Percentiles rank a stretch among this genome's conserved stretches.
Conservation (phyloP, 768 basidiomycete species). For the Trametes coccinea region DNA sequence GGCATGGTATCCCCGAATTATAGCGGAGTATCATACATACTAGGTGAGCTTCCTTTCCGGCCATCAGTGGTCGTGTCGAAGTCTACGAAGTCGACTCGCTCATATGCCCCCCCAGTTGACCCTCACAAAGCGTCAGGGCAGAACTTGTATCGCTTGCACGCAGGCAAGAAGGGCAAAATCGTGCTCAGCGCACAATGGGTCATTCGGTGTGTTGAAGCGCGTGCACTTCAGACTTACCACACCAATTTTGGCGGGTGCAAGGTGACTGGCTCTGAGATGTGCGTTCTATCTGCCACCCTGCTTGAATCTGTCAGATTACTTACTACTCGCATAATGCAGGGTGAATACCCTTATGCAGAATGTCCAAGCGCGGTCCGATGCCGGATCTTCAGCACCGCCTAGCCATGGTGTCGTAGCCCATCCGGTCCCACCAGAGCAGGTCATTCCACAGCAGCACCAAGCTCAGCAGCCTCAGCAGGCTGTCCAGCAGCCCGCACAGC, state of each 20-base stretch:
- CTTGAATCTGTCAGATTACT: neutral
- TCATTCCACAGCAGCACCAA: conserved; percentile 14
- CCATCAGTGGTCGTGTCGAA: no score
- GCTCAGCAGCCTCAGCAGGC: conserved; percentile 13
- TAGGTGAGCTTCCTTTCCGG: conserved; percentile 51
- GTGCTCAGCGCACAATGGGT: conserved; percentile 77
- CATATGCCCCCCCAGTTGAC: conserved; percentile 52
- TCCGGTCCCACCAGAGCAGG: conserved; percentile 24
- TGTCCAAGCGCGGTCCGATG: conserved; percentile 9
- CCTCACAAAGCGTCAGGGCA: conserved; percentile 79
- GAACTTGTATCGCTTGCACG: conserved; percentile 77
- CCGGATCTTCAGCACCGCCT: conserved; percentile 15
- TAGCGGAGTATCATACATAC: conserved; percentile 76
- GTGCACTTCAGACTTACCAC: conserved; percentile 71
- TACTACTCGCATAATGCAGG: neutral
- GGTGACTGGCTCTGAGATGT: conserved; percentile 75
- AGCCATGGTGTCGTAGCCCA: neutral
- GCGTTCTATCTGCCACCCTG: conserved; percentile 27
- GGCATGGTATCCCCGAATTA: conserved; percentile 74
- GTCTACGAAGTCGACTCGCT: neutral
- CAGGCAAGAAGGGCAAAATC: conserved; percentile 76
- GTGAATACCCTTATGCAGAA: neutral
- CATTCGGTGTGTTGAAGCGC: conserved; percentile 69
- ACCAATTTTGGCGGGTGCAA: conserved; percentile 82
- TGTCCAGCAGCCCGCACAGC: conserved; percentile 16